Evolutionary conservation across 192 early-diverging fungal species (phyloP), one percentile per base, ranked within the genome.

Genomic region (Coemansia sp.): DNA sequence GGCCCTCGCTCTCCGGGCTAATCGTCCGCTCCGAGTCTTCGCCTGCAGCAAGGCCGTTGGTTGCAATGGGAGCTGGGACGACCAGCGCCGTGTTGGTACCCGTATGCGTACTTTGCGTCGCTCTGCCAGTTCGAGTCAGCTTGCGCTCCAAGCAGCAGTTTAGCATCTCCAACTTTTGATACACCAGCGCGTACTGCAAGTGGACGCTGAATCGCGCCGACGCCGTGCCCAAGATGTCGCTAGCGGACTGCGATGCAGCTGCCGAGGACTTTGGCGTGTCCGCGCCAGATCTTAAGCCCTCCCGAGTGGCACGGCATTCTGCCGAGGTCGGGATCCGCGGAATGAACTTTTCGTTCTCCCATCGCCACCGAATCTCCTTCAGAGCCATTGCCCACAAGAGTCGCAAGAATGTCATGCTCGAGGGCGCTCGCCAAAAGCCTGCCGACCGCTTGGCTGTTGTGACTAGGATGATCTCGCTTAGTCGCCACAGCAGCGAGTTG

Each of bases 91-190:
- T 29, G 17, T 56, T 56, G 53, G 53, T 56, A 17, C 53, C 53
- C 6, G 53, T 59, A 11, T 59, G 32, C 19, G 12, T 17, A 39
- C 8, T 40, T 11, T 10, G 10, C 0, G 35, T 14, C 8, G 53
- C 8, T 56, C 53, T 19, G n/a, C 53, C 53, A 27, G 15, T 29
- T 56, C 53, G 41, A 62, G 31, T 46, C 38, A 72, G 42, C 37
- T 70, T 75, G 62, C 88, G 85, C 22, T 81, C 68, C 39, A 89
- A 82, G 70, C 92, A 94, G 65, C 90, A 92, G 71, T 94, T 94
- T 53, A 94, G 77, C 91, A 94, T 93, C 37, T 89, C 85, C 14
- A 94, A 73, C 49, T 92, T 94, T 84, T 92, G 90, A 68, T 91
- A 83, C 1, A 88, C 67, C 25, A 92, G 68, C 57, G 86, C 86